phyloP scores from a whole-genome alignment of 495 filamentous ascomycete species.

The Xylaria scruposa region DNA sequence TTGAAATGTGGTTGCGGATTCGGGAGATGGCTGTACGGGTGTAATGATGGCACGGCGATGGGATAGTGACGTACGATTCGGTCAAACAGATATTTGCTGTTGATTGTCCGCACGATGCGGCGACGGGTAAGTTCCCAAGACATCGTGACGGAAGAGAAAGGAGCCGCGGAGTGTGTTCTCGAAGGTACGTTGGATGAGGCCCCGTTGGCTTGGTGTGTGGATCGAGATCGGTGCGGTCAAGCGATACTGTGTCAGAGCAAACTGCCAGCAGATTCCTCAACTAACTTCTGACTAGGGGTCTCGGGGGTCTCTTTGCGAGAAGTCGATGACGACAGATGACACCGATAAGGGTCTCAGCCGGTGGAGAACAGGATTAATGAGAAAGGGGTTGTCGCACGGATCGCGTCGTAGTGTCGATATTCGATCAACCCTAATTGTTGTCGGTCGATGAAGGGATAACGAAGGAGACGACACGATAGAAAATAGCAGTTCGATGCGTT shows the following conservation, averaged over 20 bases:
- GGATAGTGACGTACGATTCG: conserved; percentile 67
- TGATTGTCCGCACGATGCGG: conserved; percentile 70
- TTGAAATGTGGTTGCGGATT: background rate
- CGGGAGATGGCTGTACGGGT: background rate
- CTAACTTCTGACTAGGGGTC: conserved; percentile 1
- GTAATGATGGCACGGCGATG: conserved; percentile 27
- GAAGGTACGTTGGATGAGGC: conserved; percentile 8
- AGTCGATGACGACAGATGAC: conserved; percentile 29
- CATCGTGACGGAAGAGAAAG: conserved; percentile 45
- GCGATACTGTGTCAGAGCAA: background rate
- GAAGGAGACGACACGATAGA: background rate
- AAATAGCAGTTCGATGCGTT: background rate
- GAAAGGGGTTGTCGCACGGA: conserved; percentile 15
- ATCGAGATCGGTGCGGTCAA: conserved; percentile 10
- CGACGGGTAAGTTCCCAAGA: conserved; percentile 64
- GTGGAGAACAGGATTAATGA: conserved; percentile 34
- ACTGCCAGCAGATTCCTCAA: conserved; percentile 10
- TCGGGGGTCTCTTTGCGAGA: conserved; percentile 5
- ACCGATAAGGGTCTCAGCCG: conserved; percentile 29
- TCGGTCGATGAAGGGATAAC: background rate
- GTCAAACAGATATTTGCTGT: conserved; percentile 81
- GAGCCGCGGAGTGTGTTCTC: background rate
- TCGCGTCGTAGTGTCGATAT: background rate
- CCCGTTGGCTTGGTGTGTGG: conserved; percentile 14
- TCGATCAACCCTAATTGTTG: background rate